These are phyloP conservation scores for Candida hungchunana DNA, from an alignment of 805 yeast genomes.

Conservation along the genomic window DNA sequence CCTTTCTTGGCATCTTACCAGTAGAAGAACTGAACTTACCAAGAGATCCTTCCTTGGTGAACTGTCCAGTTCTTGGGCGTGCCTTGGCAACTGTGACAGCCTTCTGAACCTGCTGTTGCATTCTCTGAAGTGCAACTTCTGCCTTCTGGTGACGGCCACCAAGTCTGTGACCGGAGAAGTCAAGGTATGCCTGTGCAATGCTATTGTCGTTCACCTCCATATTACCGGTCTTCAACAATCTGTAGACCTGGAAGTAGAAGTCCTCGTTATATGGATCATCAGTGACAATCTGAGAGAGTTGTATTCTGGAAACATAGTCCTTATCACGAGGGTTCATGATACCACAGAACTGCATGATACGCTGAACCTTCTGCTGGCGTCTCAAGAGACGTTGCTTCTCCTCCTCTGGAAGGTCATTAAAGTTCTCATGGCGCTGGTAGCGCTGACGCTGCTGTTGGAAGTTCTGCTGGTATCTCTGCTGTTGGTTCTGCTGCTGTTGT, in stretches of 20 bases:
- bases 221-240: slow-evolving; percentile 57
- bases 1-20: slow-evolving; percentile 85
- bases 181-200: slow-evolving; percentile 90
- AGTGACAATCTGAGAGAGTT: slow-evolving; percentile 90
- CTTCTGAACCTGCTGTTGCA: slow-evolving; percentile 96
- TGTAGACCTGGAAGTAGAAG: slow-evolving; percentile 90
- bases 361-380: slow-evolving; percentile 71
- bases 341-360: slow-evolving; percentile 80
- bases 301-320: slow-evolving; percentile 91
- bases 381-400: slow-evolving; percentile 62
- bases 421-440: slow-evolving; percentile 28
- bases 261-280: slow-evolving; percentile 98
- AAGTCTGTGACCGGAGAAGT: slow-evolving; percentile 84
- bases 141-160: slow-evolving; percentile 84
- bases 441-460: slow-evolving; percentile 27
- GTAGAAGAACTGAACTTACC: slow-evolving; percentile 80
- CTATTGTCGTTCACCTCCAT: slow-evolving; percentile 55
- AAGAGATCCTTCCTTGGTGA: slow-evolving; percentile 77
- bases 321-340: slow-evolving; percentile 97
- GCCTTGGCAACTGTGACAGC: slow-evolving; percentile 95
- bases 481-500: slow-evolving; percentile 16
- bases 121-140: slow-evolving; percentile 88
- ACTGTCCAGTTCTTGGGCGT: slow-evolving; percentile 59
- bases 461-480: slow-evolving; percentile 20
- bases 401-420: slow-evolving; percentile 55